Conservation (phyloP, 768 basidiomycete genomes). For the Paxillus involutus region DNA sequence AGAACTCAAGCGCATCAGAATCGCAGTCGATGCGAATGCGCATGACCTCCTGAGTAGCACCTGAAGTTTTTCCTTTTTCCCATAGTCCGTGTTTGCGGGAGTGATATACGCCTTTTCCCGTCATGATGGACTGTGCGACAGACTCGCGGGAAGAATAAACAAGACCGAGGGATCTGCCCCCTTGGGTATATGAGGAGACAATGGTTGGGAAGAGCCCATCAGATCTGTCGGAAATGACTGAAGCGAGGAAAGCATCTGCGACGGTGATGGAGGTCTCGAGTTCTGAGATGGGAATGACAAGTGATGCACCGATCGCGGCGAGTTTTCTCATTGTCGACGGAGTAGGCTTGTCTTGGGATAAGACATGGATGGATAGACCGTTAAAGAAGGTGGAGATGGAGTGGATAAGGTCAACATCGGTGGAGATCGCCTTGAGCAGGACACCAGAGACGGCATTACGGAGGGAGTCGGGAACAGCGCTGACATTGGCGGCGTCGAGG, state of each 20-base stretch:
- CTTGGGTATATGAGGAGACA: conserved; percentile 67
- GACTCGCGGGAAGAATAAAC: conserved; percentile 94
- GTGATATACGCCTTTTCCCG: conserved; percentile 93
- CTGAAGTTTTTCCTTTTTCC: conserved; percentile 96
- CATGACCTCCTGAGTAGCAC: conserved; percentile 86
- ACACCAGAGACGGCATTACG: conserved; percentile 77
- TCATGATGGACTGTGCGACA: conserved; percentile 79
- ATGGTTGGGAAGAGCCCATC: conserved; percentile 95
- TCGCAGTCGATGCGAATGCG: conserved; percentile 90
- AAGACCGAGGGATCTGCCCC: conserved; percentile 80
- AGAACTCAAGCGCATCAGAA: conserved; percentile 87
- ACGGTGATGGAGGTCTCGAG: conserved; percentile 67
- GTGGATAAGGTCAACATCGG: conserved; percentile 74
- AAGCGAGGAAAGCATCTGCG: conserved; percentile 83
- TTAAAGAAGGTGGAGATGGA: conserved; percentile 77
- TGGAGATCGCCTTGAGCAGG: conserved; percentile 69
- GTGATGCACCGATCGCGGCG: conserved; percentile 54
- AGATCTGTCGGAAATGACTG: conserved; percentile 78
- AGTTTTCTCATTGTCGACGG: conserved; percentile 61
- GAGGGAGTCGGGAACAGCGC: conserved; percentile 72
- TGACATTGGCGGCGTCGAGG: conserved; percentile 71
- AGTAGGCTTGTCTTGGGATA: conserved; percentile 55
- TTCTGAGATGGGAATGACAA: conserved; percentile 71
- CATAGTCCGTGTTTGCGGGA: conserved; percentile 95
- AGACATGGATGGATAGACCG: conserved; percentile 61